Evolutionary conservation across 768 basidiomycete genomes (phyloP).

Genomic region (Tricholoma saponaceum): DNA sequence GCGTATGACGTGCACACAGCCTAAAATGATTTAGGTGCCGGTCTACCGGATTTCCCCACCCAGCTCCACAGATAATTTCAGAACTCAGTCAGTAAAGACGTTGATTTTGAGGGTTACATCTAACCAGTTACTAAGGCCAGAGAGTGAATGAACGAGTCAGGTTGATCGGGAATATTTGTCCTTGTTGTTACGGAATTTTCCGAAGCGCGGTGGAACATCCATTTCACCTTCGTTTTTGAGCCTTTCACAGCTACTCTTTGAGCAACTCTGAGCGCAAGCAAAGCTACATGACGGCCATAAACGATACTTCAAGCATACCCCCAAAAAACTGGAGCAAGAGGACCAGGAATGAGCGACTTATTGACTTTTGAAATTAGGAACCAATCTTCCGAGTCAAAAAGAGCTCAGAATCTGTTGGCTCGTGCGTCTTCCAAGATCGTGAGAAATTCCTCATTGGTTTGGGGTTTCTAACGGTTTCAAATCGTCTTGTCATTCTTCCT

Average conservation of each 20-base stretch:
- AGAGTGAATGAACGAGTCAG: no score
- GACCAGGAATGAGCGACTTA: slow-evolving; percentile 17
- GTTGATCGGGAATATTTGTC: neutral
- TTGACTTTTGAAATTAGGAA: slow-evolving; percentile 25
- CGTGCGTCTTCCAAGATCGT: slow-evolving; percentile 44
- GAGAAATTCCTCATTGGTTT: slow-evolving; percentile 39
- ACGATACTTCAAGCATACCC: slow-evolving; percentile 7
- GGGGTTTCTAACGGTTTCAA: slow-evolving; percentile 32
- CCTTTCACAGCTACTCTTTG: slow-evolving; percentile 14
- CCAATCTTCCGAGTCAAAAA: slow-evolving; percentile 48
- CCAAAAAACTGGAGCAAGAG: slow-evolving; percentile 17
- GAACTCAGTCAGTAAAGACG: no score
- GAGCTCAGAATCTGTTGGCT: slow-evolving; percentile 45
- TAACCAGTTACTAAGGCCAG: no score
- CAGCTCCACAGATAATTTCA: no score
- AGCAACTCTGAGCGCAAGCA: slow-evolving; percentile 11
- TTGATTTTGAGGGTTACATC: no score
- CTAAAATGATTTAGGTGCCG: no score
- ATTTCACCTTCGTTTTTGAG: slow-evolving; percentile 14
- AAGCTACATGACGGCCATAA: slow-evolving; percentile 6
- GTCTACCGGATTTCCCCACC: no score
- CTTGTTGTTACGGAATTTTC: slow-evolving; percentile 5
- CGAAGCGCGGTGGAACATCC: slow-evolving; percentile 13
- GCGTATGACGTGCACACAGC: no score
- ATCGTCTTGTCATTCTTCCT: slow-evolving; percentile 28